A percentile compares a stretch with the other conserved stretches of the same genome.
These are phyloP conservation scores for Mentha longifolia DNA, from an alignment of 257 asterid species.

Conservation along the genomic window DNA sequence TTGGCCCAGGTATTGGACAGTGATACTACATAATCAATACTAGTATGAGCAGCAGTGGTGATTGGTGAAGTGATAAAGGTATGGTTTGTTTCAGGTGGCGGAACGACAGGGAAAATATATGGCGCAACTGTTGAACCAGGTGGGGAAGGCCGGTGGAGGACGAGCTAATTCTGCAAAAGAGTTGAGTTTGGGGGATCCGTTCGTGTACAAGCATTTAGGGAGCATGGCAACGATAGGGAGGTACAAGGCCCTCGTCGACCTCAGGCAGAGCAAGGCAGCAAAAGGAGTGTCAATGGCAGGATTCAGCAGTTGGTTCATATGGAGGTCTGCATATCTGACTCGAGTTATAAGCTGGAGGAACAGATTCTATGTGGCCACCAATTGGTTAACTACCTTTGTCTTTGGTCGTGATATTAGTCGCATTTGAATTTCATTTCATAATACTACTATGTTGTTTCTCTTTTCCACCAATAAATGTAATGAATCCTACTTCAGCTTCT, in stretches of 20 bases:
- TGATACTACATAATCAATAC: background rate
- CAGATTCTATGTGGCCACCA: slow-evolving; percentile 79
- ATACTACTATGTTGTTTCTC: background rate
- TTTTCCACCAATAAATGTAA: background rate
- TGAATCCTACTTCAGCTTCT: background rate
- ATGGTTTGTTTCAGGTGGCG: slow-evolving; percentile 62
- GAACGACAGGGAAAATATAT: slow-evolving; percentile 92
- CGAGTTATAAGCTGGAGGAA: slow-evolving; percentile 97
- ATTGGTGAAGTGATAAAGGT: background rate
- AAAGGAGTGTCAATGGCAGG: slow-evolving; percentile 84
- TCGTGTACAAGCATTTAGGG: slow-evolving; percentile 84
- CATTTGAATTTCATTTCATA: background rate
- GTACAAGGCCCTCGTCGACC: slow-evolving; percentile 95
- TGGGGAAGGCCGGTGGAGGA: slow-evolving; percentile 83
- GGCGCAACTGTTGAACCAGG: slow-evolving; percentile 58
- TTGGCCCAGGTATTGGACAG: slow-evolving; percentile 69
- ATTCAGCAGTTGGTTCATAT: slow-evolving; percentile 82
- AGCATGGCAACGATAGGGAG: slow-evolving; percentile 97
- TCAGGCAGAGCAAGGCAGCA: slow-evolving; percentile 93
- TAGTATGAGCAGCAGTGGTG: background rate
- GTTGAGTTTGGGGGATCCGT: slow-evolving; percentile 59
- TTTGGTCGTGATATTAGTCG: slow-evolving; percentile 95
- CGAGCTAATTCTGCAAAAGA: slow-evolving; percentile 62
- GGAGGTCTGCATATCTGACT: slow-evolving; percentile 97
- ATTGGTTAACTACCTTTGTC: slow-evolving; percentile 83